Base-by-base conservation (phyloP, 176 grass and related monocot species). In the Carex scoparia region DNA sequence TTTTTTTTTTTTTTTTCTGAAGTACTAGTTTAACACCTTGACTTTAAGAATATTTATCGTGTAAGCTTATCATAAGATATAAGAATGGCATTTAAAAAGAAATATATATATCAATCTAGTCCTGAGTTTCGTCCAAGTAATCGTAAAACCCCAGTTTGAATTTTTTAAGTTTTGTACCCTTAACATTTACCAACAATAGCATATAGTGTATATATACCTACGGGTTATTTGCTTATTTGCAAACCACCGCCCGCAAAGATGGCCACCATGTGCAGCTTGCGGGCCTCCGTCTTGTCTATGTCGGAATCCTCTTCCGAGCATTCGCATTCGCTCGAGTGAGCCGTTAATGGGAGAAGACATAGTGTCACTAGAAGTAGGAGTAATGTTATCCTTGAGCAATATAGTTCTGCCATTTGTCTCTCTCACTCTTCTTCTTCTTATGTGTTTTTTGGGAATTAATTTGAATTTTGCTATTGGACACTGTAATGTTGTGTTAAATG, bases 361-460 rank as follows among this genome's bases (percentile, higher is more conserved):
- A 69, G 7, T 28, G 15, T 85, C 48, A 49, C 48, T 49, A 49
- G 1, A 84, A 16, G 38, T 49, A 90, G 58, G 35, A 85, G 75
- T 3, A 84, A 15, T 37, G 59, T 61, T 32, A 63, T 15, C 37
- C 3, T 14, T 37, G 30, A 16, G 9, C 0, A 49, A 49, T 9
- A 42, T 10, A 61, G 16, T 33, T 15, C 44, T 62, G 56, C 31
- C 79, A 62, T 81, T 60, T 33, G 1, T 33, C n/a, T 81, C 7
- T 54, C 2, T 35, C 11, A 14, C 4, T 10, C 23, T 5, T 30
- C 8, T 64, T 56, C 12, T 18, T 56, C 1, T 31, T 46, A 19
- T 37, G 4, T 69, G 8, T 49, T 49, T 49, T 9, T 49, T 49
- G 10, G 48, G 48, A 10, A 10, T 49, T 49, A 49, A 49, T 49